Evolutionary conservation across 345 rosid genomes (phyloP), one percentile per base, ranked within the genome.

Genomic region (Brassica incana): DNA sequence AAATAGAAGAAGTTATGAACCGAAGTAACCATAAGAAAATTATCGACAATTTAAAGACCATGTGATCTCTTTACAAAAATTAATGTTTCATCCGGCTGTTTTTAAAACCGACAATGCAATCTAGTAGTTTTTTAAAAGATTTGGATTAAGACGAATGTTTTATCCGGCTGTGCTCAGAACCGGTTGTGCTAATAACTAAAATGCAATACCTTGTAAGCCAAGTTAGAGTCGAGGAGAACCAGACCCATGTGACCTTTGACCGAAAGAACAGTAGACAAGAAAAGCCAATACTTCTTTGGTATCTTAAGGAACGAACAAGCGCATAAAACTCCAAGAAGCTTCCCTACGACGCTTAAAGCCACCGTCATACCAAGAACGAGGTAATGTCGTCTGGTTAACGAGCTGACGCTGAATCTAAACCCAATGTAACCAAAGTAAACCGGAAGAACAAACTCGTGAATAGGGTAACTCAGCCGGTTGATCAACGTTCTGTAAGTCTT

Each of bases 341-440:
- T 90, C n/a, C 89, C 87, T 0, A 78, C 61, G 11, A 86, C 50
- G 80, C 91, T 85, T 18, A 90, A 32, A 63, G 60, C 50, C 11
- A 89, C 83, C 40, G 87, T 2, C 33, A 89, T 43, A 3, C 56
- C n/a, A 5, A 88, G 82, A 3, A 73, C 66, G 6, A 87, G 0
- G 25, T 67, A 7, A n/a, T 80, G 61, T 43, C 56, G 86, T 25
- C 20, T 72, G 32, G 65, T 77, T 68, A 59, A 15, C 61, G 75
- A 40, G 36, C 35, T 16, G 12, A 64, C n/a, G 67, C 89, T 80
- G 64, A 92, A 84, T 54, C 90, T 93, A 70, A 92, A 92, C 23
- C 97, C 99, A 3, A 88, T 81, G 71, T 86, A 91, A 72, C 99
- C 95, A 3, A 90, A 95, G 79, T 87, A 95, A 4, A 92, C 83